phyloP scores from a whole-genome alignment of 2,329 filamentous ascomycete genomes.

The Emmonsiellopsis sp. region DNA sequence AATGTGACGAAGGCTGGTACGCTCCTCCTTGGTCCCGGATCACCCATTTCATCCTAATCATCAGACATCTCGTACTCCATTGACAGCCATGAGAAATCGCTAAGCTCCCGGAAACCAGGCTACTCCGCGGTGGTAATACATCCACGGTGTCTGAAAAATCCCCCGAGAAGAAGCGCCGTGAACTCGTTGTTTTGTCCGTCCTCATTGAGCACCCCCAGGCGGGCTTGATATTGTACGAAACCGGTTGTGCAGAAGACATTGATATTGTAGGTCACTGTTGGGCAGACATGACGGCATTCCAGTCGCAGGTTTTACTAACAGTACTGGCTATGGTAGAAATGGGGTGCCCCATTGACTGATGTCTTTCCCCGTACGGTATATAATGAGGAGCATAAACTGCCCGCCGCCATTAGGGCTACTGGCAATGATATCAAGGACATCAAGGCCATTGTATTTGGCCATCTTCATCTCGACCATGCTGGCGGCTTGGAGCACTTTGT shows the following conservation, averaged over 20 bases:
- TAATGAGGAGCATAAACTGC: constrained; percentile 24
- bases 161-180: constrained; percentile 34
- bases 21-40: not conserved
- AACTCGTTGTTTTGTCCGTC: constrained; percentile 33
- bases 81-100: not conserved
- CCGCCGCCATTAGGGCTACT: constrained; percentile 26
- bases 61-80: not conserved
- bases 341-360: constrained; percentile 28
- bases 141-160: constrained; percentile 27
- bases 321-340: constrained; percentile 17
- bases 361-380: constrained; percentile 32
- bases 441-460: constrained; percentile 39
- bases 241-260: constrained; percentile 37
- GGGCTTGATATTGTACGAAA: constrained; percentile 40
- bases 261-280: constrained; percentile 20
- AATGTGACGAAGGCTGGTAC: constrained; percentile 40
- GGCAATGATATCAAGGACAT: constrained; percentile 40
- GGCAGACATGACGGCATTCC: too few relatives aligned
- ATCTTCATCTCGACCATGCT: constrained; percentile 42
- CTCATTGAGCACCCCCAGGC: constrained; percentile 38
- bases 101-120: constrained; percentile 11
- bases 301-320: not conserved
- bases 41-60: not conserved
- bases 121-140: constrained; percentile 34
- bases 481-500: constrained; percentile 40